Evolutionary conservation across 352 stramenopile species (phyloP), one percentile per base, ranked within the genome.

Genomic region (Phytophthora foliorum): DNA sequence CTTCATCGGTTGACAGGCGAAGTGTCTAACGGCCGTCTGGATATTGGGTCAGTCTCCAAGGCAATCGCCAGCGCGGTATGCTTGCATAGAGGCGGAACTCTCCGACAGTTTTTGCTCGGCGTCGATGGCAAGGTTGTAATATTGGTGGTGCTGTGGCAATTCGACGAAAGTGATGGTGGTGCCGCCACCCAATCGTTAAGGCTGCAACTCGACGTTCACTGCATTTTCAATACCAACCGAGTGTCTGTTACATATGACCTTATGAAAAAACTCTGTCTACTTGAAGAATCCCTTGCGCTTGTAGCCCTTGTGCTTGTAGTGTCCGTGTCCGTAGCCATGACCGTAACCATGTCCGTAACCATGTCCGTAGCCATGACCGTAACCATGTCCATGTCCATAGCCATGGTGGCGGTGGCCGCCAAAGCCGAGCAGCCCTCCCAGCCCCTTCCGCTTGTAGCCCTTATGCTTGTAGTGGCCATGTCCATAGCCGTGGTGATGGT

Each of bases 271-370:
- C 22, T 14, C 36, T 36, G 11, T 39, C 36, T 68, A 74, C 60
- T 78, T 67, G 59, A 72, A 74, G 44, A 78, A 78, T 0, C 41
- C 49, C 55, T 72, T 78, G 66, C 36, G 70, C 21, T 78, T 78
- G 66, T 75, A 65, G 44, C 67, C 59, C 55, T 75, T 75, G 67
- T 75, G 67, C 39, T 75, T 75, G 60, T 75, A 62, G 41, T 75
- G 67, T 0, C 57, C 57, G 56, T 63, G 38, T 17, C 67, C 67
- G 34, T 69, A 52, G 7, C 65, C 57, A 31, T 74, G 45, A 3
- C 63, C 63, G 24, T 71, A 64, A 13, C 29, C 29, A 34, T 32
- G 29, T 5, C 29, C 29, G 7, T 32, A 32, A 9, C 51, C 51
- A 34, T 61, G 41, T 1, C 54, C 54, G 21, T 61, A 52, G 5